These are phyloP conservation scores for Nicotiana sylvestris DNA, from an alignment of 257 asterid genomes.

Conservation along the genomic window DNA sequence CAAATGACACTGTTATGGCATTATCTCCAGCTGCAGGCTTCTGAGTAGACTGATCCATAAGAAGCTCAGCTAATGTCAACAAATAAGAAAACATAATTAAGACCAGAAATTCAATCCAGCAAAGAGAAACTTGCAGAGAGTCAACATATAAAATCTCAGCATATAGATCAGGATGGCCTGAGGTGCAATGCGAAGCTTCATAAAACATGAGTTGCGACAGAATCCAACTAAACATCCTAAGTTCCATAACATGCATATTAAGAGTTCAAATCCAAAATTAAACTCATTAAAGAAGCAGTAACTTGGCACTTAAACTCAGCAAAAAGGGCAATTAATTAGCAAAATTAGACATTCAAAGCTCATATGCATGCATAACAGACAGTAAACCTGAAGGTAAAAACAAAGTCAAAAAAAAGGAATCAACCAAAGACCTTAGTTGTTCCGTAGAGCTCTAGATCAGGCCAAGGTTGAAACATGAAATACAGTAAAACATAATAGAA, in stretches of 20 bases:
- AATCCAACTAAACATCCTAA: neutral
- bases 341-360: neutral
- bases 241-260: neutral
- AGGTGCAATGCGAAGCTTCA: neutral
- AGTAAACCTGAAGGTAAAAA: neutral
- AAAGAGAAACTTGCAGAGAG: conserved; percentile 8
- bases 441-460: neutral
- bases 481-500: neutral
- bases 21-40: conserved; percentile 27
- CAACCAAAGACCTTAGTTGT: neutral
- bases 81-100: neutral
- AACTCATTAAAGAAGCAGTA: neutral
- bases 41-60: conserved; percentile 31
- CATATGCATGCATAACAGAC: neutral
- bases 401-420: neutral
- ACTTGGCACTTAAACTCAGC: neutral
- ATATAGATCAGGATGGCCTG: neutral
- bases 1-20: conserved; percentile 27
- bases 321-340: neutral
- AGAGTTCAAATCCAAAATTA: neutral
- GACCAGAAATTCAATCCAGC: neutral
- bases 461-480: neutral
- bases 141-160: conserved; percentile 6
- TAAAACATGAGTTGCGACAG: neutral
- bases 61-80: conserved; percentile 35